Percentiles rank a stretch among this genome's conserved stretches.
Conservation (phyloP, 768 basidiomycete genomes). For the Lentinus tigrinus region DNA sequence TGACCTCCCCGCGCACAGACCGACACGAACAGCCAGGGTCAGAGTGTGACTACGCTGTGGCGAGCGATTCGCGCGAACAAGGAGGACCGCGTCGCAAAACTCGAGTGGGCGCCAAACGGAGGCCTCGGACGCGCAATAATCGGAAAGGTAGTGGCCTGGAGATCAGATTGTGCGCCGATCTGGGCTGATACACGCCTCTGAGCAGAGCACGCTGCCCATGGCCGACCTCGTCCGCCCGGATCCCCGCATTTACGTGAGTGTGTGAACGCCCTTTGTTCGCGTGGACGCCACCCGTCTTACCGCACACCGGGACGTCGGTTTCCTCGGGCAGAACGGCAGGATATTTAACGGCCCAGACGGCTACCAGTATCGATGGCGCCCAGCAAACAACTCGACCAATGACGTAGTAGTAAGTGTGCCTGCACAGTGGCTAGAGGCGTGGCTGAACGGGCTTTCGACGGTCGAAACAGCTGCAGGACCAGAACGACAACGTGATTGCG, state of each 20-base stretch:
- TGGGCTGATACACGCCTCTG: conserved; percentile 24
- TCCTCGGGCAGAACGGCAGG: conserved; percentile 35
- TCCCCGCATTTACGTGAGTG: conserved; percentile 56
- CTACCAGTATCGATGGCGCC: conserved; percentile 76
- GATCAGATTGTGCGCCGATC: conserved; percentile 25
- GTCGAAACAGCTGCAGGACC: conserved; percentile 64
- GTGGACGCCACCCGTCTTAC: conserved; percentile 14
- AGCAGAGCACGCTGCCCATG: conserved; percentile 77
- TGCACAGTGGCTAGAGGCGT: background rate
- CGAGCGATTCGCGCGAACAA: conserved; percentile 80
- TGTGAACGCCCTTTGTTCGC: conserved; percentile 10
- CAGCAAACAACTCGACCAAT: conserved; percentile 47
- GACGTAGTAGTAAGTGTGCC: conserved; percentile 56
- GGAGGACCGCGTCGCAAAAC: conserved; percentile 84
- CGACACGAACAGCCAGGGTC: conserved; percentile 56
- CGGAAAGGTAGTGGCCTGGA: conserved; percentile 58
- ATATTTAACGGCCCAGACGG: conserved; percentile 84
- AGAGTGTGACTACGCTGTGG: conserved; percentile 76
- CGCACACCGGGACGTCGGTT: conserved; percentile 2
- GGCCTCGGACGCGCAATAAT: conserved; percentile 83
- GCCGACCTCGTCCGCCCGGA: conserved; percentile 77
- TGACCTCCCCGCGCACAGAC: conserved; percentile 50
- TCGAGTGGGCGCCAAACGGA: conserved; percentile 84
- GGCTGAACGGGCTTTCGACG: background rate
- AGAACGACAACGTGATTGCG: conserved; percentile 66